Evolutionary conservation across 768 basidiomycete species (phyloP).

Genomic region (Psilocybe subaeruginosa): DNA sequence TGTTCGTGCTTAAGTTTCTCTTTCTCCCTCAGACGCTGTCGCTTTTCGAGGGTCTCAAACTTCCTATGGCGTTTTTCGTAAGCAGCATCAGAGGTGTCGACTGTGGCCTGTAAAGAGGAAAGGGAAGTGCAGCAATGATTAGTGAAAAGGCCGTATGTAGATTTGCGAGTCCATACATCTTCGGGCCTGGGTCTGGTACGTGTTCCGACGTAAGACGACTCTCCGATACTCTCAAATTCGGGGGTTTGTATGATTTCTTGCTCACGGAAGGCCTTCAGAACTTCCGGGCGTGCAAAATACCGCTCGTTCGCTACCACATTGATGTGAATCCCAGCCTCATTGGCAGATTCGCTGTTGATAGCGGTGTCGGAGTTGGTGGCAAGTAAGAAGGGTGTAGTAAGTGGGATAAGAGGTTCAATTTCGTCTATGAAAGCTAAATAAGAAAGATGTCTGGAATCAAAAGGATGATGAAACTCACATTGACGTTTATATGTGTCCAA

Average conservation of each 20-base stretch:
- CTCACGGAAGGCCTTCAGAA: constrained; percentile 68
- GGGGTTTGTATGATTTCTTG: constrained; percentile 81
- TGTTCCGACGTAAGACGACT: constrained; percentile 58
- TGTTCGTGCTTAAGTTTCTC: constrained; percentile 92
- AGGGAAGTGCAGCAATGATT: constrained; percentile 8
- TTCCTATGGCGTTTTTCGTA: constrained; percentile 86
- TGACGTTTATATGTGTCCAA: constrained; percentile 78
- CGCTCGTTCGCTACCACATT: constrained; percentile 67
- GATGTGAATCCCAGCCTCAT: constrained; percentile 39
- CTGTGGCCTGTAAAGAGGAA: constrained; percentile 41
- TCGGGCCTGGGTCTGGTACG: constrained; percentile 74
- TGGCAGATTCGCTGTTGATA: constrained; percentile 40
- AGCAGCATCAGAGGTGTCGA: constrained; percentile 78
- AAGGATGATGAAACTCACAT: constrained; percentile 50
- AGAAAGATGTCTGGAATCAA: constrained; percentile 13
- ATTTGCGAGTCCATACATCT: constrained; percentile 56
- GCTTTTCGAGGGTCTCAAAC: constrained; percentile 86
- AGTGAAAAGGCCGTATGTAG: constrained; percentile 13
- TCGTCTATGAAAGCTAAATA: constrained; percentile 49
- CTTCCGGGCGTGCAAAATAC: constrained; percentile 80
- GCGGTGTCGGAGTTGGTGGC: constrained; percentile 69
- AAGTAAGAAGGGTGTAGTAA: constrained; percentile 65
- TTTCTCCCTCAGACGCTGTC: constrained; percentile 84
- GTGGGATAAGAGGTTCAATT: constrained; percentile 71
- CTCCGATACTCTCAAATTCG: constrained; percentile 53